Evolutionary conservation across 192 early-diverging fungal genomes (phyloP), one percentile per base, ranked within the genome.

Genomic region (Entomortierella chlamydospora): DNA sequence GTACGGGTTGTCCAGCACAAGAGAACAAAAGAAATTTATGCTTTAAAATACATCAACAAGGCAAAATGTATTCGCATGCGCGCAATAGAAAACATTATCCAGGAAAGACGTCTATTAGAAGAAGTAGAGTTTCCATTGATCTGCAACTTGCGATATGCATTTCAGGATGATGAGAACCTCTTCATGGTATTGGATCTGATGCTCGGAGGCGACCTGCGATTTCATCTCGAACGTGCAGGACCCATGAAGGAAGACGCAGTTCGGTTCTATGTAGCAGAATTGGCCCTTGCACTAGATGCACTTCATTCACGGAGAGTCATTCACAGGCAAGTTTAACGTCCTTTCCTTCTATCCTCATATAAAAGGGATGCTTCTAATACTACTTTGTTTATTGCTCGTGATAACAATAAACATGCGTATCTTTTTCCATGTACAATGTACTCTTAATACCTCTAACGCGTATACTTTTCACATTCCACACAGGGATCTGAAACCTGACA

Each of bases 21-120:
- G 66, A 82, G 84, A 11, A 89, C 92, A 0, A 88, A 91, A 64
- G 82, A 88, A 56, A 85, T 94, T 47, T 98, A 92, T 56, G 97
- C 97, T n/a, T 88, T 98, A 51, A 98, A 98, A 82, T 97, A 97
- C 81, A 98, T 98, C 87, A 95, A 93, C 87, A 98, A 98, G 86
- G 87, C 82, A n/a, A 89, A 93, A 67, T 97, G 95, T 77, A 96
- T 98, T 30, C 80, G 87, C 61, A 94, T 93, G 90, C 84, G 88
- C 50, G 93, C 96, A 0, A 88, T 96, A 8, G 88, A 95, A 39
- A 97, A 98, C 76, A 94, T 97, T 34, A 90, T 98, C 50, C 91
- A 94, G 45, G 97, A 98, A 85, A 88, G 97, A 42, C 87, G 90
- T 15, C 78, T 98, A 65, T 82, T 99, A 4, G 96, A 98, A 70